Percentiles rank a stretch among this genome's conserved stretches.
Evolutionary conservation across 768 basidiomycete genomes (phyloP).

Genomic region (Tephrocybe rancida): DNA sequence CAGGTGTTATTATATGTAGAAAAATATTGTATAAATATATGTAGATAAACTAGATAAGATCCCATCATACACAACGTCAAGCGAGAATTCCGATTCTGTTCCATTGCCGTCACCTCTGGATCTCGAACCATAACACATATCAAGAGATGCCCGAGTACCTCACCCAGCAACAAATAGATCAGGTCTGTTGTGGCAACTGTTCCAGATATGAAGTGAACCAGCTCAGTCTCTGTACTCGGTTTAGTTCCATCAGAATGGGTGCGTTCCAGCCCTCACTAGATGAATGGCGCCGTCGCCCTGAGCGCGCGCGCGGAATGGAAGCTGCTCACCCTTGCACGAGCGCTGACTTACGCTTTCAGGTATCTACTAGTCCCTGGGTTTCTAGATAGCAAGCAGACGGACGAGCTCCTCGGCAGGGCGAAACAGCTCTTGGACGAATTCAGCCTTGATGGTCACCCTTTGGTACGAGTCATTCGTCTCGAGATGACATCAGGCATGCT

Average conservation of each 20-base stretch:
- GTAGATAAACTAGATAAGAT: neutral
- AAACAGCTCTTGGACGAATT: slow-evolving; percentile 81
- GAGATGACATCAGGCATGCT: neutral
- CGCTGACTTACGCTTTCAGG: slow-evolving; percentile 36
- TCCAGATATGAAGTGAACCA: neutral
- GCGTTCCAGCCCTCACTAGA: slow-evolving; percentile 15
- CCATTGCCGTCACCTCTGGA: neutral
- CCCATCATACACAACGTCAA: no score
- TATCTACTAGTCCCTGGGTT: slow-evolving; percentile 83
- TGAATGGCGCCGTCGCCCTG: neutral
- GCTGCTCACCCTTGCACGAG: slow-evolving; percentile 4
- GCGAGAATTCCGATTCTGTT: neutral
- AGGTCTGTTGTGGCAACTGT: slow-evolving; percentile 37
- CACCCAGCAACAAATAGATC: slow-evolving; percentile 56
- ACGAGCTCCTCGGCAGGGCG: slow-evolving; percentile 67
- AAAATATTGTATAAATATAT: no score
- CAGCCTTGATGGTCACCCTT: slow-evolving; percentile 74
- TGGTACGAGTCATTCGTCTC: slow-evolving; percentile 46
- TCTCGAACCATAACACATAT: neutral
- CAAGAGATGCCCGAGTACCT: slow-evolving; percentile 46
- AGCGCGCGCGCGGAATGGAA: slow-evolving; percentile 2
- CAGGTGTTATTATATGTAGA: no score
- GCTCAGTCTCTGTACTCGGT: neutral
- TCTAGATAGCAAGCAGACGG: slow-evolving; percentile 57
- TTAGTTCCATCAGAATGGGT: slow-evolving; percentile 67